Conservation (phyloP, 495 filamentous ascomycete species). For the Rostrohypoxylon terebratum region DNA sequence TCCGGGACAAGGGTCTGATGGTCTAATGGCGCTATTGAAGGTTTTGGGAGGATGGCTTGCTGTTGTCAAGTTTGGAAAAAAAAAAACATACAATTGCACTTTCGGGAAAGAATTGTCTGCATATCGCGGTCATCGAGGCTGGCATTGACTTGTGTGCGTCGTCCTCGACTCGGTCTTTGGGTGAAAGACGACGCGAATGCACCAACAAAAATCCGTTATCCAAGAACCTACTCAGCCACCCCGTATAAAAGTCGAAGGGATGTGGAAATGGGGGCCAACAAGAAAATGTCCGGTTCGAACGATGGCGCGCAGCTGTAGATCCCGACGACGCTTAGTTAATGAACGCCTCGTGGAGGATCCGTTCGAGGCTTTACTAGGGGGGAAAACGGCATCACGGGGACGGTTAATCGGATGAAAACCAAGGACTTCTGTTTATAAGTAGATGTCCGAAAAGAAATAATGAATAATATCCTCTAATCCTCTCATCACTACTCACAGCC, state of each 20-base stretch:
- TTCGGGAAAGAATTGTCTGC: conserved; percentile 34
- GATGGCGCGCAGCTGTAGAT: conserved; percentile 42
- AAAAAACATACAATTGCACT: conserved; percentile 22
- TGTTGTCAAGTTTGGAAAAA: not conserved
- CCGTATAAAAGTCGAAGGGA: conserved; percentile 29
- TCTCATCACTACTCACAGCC: conserved; percentile 19
- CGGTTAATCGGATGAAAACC: conserved; percentile 36
- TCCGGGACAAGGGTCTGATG: conserved; percentile 41
- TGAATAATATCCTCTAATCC: conserved; percentile 26
- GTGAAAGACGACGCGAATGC: conserved; percentile 34
- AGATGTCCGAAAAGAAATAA: conserved; percentile 31
- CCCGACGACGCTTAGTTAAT: conserved; percentile 41
- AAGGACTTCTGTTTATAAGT: conserved; percentile 35
- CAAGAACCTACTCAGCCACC: conserved; percentile 38
- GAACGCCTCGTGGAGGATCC: conserved; percentile 33
- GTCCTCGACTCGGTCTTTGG: not conserved
- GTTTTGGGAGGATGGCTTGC: conserved; percentile 20
- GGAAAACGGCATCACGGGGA: conserved; percentile 28
- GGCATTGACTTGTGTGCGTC: conserved; percentile 27
- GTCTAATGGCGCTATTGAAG: conserved; percentile 32
- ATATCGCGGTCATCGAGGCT: conserved; percentile 25
- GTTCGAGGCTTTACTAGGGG: conserved; percentile 41
- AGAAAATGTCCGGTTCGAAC: conserved; percentile 36
- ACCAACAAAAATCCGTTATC: conserved; percentile 23
- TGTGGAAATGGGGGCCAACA: conserved; percentile 22